These are phyloP conservation scores for Durotheca rogersii DNA, from an alignment of 495 filamentous ascomycete genomes.

Conservation along the genomic window DNA sequence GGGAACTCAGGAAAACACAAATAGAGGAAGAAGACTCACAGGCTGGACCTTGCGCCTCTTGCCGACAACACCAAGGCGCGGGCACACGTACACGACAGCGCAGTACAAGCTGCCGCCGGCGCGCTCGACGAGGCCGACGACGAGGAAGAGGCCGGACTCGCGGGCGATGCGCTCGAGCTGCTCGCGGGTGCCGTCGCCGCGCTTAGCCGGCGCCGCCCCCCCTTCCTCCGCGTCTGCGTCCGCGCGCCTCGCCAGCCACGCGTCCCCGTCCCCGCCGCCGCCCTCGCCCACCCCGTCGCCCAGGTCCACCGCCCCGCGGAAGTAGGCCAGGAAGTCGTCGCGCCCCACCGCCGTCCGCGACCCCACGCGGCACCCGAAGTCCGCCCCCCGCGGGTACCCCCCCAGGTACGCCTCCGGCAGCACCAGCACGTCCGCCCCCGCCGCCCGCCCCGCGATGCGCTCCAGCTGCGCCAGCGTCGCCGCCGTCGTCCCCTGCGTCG, in stretches of 20 bases:
- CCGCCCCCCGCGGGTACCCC: slow-evolving; percentile 84
- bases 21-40: slow-evolving; percentile 35
- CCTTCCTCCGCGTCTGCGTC: slow-evolving; percentile 52
- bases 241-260: slow-evolving; percentile 68
- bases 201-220: slow-evolving; percentile 39
- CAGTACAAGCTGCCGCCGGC: slow-evolving; percentile 84
- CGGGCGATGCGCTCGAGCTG: slow-evolving; percentile 69
- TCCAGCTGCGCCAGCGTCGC: slow-evolving; percentile 68
- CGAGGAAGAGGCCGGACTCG: slow-evolving; percentile 77
- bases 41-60: slow-evolving; percentile 97
- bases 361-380: slow-evolving; percentile 75
- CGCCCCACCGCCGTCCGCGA: slow-evolving; percentile 65
- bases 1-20: slow-evolving; percentile 3
- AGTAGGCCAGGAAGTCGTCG: slow-evolving; percentile 83
- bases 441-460: slow-evolving; percentile 53
- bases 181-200: slow-evolving; percentile 88
- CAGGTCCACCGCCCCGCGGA: slow-evolving; percentile 74
- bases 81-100: slow-evolving; percentile 79
- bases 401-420: slow-evolving; percentile 94
- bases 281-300: slow-evolving; percentile 72
- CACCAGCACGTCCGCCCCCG: slow-evolving; percentile 71
- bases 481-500: slow-evolving; percentile 62
- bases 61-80: slow-evolving; percentile 66
- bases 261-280: slow-evolving; percentile 65
- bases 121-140: slow-evolving; percentile 76